Base-by-base conservation (phyloP, 78 protist species). In the Dictyostelium firmibasis region DNA sequence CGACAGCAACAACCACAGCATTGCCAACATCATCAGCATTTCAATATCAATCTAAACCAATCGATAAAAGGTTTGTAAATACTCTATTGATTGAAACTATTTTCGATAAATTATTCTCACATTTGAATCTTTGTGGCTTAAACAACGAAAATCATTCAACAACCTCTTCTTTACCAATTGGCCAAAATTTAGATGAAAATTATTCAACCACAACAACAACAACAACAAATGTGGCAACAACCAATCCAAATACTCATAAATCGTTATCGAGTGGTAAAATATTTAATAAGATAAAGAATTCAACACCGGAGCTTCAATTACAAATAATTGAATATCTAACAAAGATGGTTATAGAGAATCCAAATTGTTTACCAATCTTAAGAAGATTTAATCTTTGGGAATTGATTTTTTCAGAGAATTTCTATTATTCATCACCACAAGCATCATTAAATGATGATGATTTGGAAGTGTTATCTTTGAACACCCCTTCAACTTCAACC, bases 301-400 rank as follows among this genome's bases (percentile, higher is more conserved):
- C 29, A 31, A 64, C 44, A 62, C 94, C 94, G 47, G 94, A 89
- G 29, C 33, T 89, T 29, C 94, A 89, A 69, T 33, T 89, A 16
- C 67, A 64, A 27, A 75, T 89, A 4, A 36, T 89, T 36, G 87
- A 89, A 50, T 89, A 81, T 47, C 20, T 89, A 6, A 79, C 44
- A 6, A 89, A 89, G 69, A 29, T 89, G 8, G 44, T 81, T 2
- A 29, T 75, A 0, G 94, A 89, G 62, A 35, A 47, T 33, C 6
- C 38, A 13, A 35, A 78, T 33, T 5, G 35, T 13, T 41, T 81
- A 41, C 72, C 84, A 8, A 20, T 89, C 13, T 14, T 89, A 9
- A n/a, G 83, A 43, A 89, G 83, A 57, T 43, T 79, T 23, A 67
- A 43, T 64, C 18, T 89, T 18, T 89, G 87, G 87, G 44, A 81